Evolutionary conservation across 208 protist genomes (phyloP), one percentile per base, ranked within the genome.

Genomic region (Wallacemonas sp.): DNA sequence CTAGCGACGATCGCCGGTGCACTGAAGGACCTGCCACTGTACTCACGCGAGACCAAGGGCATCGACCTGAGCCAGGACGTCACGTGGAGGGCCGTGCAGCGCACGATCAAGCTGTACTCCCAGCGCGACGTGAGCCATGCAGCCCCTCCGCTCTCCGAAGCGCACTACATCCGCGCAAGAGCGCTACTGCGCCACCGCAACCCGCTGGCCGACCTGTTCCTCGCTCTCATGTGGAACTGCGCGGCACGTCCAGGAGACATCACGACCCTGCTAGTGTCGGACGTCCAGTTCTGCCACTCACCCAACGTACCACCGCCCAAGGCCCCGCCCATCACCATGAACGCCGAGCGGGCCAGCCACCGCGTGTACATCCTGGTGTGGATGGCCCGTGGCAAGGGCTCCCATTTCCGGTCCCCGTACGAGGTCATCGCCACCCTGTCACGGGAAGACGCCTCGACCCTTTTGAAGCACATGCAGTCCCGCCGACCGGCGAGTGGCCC

Each of bases 231-330:
- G 37, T 63, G 57, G 57, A 36, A 26, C 26, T 48, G 36, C 41
- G 57, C 57, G 57, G 57, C 57, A 36, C 57, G 57, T 9, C 8
- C 37, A 24, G 36, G 24, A 8, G 57, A 63, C 57, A 36, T 63
- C 22, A 42, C 33, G 21, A 42, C 6, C 3, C 54, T 60, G 27
- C 10, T 26, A 8, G 30, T 30, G 10, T 36, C 29, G 48, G 48
- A 55, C 48, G n/a, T 30, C 48, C 24, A 36, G 24, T 19, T 37
- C 12, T 30, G 30, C 12, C 5, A 55, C 48, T 22, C 5, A 6
- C 22, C 48, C 10, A 34, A 24, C 9, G 12, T 36, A 19, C 48
- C 41, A 22, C 41, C 41, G 22, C 41, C 41, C 15, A 10, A 46
- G 15, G 41, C 41, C 8, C 41, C 41, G n/a, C 41, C 41, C 8